Base-by-base conservation (phyloP, 2,329 filamentous ascomycete genomes). In the Fusarium caatingaense region DNA sequence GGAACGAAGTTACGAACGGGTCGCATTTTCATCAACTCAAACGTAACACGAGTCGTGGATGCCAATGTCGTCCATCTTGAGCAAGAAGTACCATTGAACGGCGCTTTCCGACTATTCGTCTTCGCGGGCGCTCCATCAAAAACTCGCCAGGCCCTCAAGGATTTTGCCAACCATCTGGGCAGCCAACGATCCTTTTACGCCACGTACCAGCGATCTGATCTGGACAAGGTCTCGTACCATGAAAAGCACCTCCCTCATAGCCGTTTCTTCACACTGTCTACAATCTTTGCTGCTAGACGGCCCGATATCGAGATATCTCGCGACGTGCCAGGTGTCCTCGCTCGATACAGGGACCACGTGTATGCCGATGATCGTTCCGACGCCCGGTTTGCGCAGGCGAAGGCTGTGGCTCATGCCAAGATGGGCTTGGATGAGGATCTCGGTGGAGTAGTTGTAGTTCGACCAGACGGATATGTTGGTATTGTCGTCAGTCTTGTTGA, bases 41-140 rank as follows among this genome's bases (percentile, higher is more conserved):
- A 93, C 67, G 94, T 97, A 13, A 97, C 93, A 1, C 88, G 94
- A 50, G 92, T 97, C 23, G 90, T 92, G 1, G 94, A 98, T 77
- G 92, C 94, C 77, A 97, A 97, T 79, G 90, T 93, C 8, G 93
- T 97, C 2, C 92, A 97, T 74, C 86, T 97, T 12, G 94, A 97
- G 81, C 94, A 97, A 80, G 92, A 97, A 76, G 87, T 97, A 32
- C 94, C 94, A 0, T 84, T 94, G 63, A 97, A 97, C 79, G 94
- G 94, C 45, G 91, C 93, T 3, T 97, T 94, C 85, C 88, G 94
- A 59, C 85, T 97, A 65, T 97, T 94, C 78, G 80, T 97, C 68
- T 97, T 97, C 78, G 93, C 88, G n/a, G 94, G 94, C 60, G 84
- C 85, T 44, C 89, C 89, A 11, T 76, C 82, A 16, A 83, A 84